Evolutionary conservation across 352 stramenopile genomes (phyloP), one percentile per base, ranked within the genome.

Genomic region (Phytophthora hybrid): DNA sequence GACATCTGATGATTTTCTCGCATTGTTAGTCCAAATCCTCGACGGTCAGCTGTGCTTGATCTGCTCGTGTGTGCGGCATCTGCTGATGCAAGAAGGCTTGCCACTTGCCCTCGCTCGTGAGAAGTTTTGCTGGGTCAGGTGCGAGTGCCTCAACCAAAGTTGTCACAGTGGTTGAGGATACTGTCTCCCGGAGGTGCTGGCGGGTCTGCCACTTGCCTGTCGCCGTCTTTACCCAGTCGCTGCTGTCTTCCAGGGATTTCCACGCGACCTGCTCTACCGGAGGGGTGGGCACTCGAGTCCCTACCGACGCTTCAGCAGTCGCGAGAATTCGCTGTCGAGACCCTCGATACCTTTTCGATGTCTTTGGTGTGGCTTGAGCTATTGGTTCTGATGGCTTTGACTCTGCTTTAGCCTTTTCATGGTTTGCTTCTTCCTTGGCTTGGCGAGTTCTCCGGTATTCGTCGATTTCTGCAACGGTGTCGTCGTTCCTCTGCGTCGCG

Each of bases 401-500:
- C 23, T 52, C 34, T 13, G 21, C 14, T 32, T 21, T 14, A 26
- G 39, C n/a, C 54, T 55, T 10, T 21, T 34, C 2, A 54, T 56
- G n/a, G 39, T 63, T 58, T 26, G 46, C 29, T 13, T 62, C 37
- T 31, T 54, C 26, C 26, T 54, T 19, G 54, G 23, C 47, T 41
- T 77, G 31, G 34, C 76, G 70, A 18, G 73, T 73, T 57, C 54
- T 69, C 13, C 66, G 74, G 44, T 78, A 72, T 5, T 68, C 59
- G 9, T 63, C 52, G n/a, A 89, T 85, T 52, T 58, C 63, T 0
- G 70, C 31, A 19, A 91, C 76, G 54, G 81, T 77, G 7, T 83
- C 70, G 55, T 78, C 59, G 31, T 85, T 66, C 19, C 86, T 81
- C 49, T 78, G 64, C 31, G 75, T 54, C 0, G 75, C 37, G 9